Evolutionary conservation across 768 basidiomycete species (phyloP), one percentile per base, ranked within the genome.

Genomic region (Cyclocybe aegerita): DNA sequence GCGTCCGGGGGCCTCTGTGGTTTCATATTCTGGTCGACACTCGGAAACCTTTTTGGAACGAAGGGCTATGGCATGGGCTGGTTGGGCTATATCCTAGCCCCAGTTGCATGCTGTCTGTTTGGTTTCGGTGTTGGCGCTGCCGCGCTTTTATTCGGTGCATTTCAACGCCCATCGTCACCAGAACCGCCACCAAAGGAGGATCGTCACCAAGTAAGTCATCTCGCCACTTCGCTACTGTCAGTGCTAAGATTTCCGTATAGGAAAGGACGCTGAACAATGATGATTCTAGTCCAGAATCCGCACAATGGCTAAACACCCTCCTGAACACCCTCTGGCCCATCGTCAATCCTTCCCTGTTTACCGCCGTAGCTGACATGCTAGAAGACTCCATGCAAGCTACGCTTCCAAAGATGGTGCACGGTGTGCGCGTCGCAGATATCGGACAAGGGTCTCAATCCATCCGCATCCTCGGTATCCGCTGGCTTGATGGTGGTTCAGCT

Each of bases 401-500:
- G 3, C 72, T 80, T 11, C 80, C 80, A 0, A 73, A 70, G 33
- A 63, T 80, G 37, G 66, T 81, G 23, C 69, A 77, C 36, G 77
- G 85, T 3, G 86, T 93, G 31, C 79, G 86, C 10, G 81, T 93
- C 43, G 79, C 81, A 9, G 87, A 90, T 62, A 66, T 91, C 16
- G 84, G 84, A 0, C 78, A 86, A 54, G 86, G 88, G 7, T 73
- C 76, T 1, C 85, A 88, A 60, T 79, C 88, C 0, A 67, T 89
- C 14, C 79, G 86, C 9, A 80, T 93, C 59, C 76, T 88, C 35
- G 79, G 80, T 30, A 82, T 90, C 49, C 80, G 85, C 12, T 83
- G 65, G 50, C 67, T 75, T 33, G 66, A 75, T 35, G 60, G 61
- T 1, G 65, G 64, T 5, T 65, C 60, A 23, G 60, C 69, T 57